These are phyloP conservation scores for Lachnellula arida DNA, from an alignment of 2,329 filamentous ascomycete genomes.

Conservation along the genomic window DNA sequence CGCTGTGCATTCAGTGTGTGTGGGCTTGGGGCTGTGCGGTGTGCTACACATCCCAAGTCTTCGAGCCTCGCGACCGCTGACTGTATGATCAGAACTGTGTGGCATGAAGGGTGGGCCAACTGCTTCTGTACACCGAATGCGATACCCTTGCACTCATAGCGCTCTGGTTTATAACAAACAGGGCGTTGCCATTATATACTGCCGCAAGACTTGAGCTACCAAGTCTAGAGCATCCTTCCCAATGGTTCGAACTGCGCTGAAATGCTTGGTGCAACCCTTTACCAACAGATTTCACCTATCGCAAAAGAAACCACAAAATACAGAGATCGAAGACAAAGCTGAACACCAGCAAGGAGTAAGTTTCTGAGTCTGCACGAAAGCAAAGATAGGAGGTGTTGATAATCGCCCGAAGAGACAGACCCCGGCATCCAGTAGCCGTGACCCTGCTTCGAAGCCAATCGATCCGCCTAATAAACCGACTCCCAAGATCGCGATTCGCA, in stretches of 20 bases:
- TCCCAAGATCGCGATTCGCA: neutral
- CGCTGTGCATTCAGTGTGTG: neutral
- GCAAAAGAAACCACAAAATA: neutral
- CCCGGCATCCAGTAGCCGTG: neutral
- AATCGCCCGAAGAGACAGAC: neutral
- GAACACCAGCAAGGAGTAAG: neutral
- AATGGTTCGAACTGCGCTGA: neutral
- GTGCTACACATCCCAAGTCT: neutral
- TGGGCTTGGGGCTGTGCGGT: neutral
- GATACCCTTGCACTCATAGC: neutral
- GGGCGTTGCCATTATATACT: conserved; percentile 1
- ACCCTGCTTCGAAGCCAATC: neutral
- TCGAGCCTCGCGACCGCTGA: conserved; percentile 1
- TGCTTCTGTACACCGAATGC: conserved; percentile 1
- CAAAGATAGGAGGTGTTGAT: neutral
- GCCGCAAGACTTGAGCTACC: conserved; percentile 1
- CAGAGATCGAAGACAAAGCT: neutral
- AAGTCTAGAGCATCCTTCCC: neutral
- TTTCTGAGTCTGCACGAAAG: neutral
- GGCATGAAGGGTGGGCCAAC: neutral
- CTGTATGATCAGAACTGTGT: neutral
- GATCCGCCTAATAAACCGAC: neutral
- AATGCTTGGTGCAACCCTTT: neutral
- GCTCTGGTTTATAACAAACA: neutral
- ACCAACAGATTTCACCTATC: neutral